Evolutionary conservation across 2,329 filamentous ascomycete species (phyloP), one percentile per base, ranked within the genome.

Genomic region (Eutypella sp.): DNA sequence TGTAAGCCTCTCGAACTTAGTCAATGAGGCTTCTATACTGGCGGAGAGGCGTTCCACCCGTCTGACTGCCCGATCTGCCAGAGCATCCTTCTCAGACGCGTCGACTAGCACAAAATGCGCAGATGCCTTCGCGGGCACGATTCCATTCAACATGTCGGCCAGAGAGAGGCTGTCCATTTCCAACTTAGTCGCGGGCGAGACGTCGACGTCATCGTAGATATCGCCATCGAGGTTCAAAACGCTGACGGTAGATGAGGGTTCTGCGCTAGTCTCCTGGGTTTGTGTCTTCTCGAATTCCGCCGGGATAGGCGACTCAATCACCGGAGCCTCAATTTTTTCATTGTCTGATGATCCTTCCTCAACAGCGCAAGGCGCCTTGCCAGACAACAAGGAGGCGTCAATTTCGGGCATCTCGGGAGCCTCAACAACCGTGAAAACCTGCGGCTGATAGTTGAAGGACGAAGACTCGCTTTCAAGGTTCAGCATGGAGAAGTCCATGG

Each of bases 401-500:
- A 91, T 75, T 38, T 73, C 67, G 5, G 85, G 84, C 22, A 85
- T 72, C 54, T 84, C 78, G 2, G 85, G 84, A 2, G 87, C 77
- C 52, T 87, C 81, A n/a, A 80, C 67, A 15, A 91, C 80, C 41
- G 88, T 79, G 58, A 87, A 95, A 41, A 87, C 83, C 61, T 83
- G 82, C 20, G 84, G 82, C 61, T 86, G 82, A 64, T 79, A 84
- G 63, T 72, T 74, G 65, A 76, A 82, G 38, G 61, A 34, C 15
- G 31, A 59, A 47, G 36, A 59, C 47, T 70, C 65, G 44, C 68
- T 63, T 58, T 78, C 78, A 39, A 90, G 65, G 53, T 63, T 71
- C n/a, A 93, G 76, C 68, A 85, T 79, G 44, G 83, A 81, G 57
- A 90, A 84, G 59, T 95, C 87, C 66, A 90, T 74, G 43, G 71